Conservation (phyloP, 257 asterid species). For the Capsicum rhomboideum region DNA sequence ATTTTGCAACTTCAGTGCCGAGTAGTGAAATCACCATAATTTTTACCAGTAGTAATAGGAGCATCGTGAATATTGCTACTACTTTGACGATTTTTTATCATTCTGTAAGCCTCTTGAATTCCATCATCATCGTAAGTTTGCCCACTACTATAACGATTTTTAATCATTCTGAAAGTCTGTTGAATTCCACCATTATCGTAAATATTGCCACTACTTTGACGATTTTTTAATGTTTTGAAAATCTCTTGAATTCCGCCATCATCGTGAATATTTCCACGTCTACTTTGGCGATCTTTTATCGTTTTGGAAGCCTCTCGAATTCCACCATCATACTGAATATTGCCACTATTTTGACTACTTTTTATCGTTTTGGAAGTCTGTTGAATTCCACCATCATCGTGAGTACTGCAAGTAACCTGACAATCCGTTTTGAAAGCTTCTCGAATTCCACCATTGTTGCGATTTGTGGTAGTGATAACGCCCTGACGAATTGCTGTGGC, state of each 20-base stretch:
- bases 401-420: not conserved
- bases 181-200: not conserved
- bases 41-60: too few relatives aligned
- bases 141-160: not conserved
- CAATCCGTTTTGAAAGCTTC: not conserved
- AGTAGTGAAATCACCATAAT: too few relatives aligned
- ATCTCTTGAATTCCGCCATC: not conserved
- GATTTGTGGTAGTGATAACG: not conserved
- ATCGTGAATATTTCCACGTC: too few relatives aligned
- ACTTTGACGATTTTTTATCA: not conserved
- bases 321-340: not conserved
- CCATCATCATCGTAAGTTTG: not conserved
- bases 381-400: not conserved
- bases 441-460: not conserved
- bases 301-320: not conserved
- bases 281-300: not conserved
- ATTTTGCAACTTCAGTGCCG: too few relatives aligned
- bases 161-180: not conserved
- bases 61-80: not conserved
- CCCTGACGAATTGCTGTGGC: not conserved
- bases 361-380: not conserved
- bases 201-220: not conserved
- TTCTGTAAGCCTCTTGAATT: not conserved
- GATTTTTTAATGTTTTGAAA: not conserved
- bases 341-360: not conserved